Base-by-base conservation (phyloP, 306 rosid genomes). In the Cicer judaicum region DNA sequence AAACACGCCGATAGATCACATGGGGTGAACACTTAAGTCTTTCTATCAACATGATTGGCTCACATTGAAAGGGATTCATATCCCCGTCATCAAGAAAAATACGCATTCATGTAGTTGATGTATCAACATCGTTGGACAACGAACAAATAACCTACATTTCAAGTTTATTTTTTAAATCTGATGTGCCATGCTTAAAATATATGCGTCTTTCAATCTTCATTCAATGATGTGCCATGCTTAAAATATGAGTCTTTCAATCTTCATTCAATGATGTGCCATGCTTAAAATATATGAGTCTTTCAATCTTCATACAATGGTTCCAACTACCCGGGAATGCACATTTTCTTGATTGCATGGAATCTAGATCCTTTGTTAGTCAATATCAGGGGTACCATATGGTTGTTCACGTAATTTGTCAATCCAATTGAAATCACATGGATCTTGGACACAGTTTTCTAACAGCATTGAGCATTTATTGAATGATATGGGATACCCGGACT, bases 401-500 rank as follows among this genome's bases (percentile, higher is more conserved):
- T 49, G 19, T 12, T 54, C 6, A 10, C 50, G 1, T 21, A 43
- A 44, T 74, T 16, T 74, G 42, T 49, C 14, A 48, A 49, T 39
- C 69, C 59, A 60, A 60, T 57, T 14, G 12, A 44, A 72, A n/a
- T 15, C 39, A 7, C 46, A 12, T 36, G 29, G 14, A 39, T 54
- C 73, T 53, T 41, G 16, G 46, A 9, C 48, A 0, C 46, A 16
- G 15, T 54, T 52, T 40, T 24, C 24, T 15, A 10, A 42, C 47
- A 53, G 9, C 24, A 61, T 59, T 44, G 48, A 46, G 40, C 48
- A 36, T 34, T 24, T 24, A 9, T 68, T 38, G 10, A 5, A 12
- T 73, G 79, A 54, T 72, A 9, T 65, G 8, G 6, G 18, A 52
- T 46, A 21, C 39, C 5, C n/a, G 40, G 41, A 62, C 29, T 16